Percentiles rank a stretch among this genome's conserved stretches.
phyloP scores from a whole-genome alignment of 495 filamentous ascomycete genomes.

The Neurospora tetraspora region DNA sequence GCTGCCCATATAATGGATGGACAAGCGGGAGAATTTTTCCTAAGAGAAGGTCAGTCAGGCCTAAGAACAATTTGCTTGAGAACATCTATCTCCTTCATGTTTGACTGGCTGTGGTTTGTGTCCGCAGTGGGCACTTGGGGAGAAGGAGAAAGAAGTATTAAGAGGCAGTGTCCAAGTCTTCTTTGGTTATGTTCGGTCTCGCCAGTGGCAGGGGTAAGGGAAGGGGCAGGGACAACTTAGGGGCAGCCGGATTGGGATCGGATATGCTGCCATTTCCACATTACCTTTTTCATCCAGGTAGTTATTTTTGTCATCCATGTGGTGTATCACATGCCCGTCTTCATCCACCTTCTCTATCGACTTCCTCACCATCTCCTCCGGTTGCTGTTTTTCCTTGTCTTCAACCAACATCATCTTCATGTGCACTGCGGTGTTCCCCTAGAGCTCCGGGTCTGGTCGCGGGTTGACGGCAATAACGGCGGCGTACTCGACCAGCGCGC shows the following conservation, averaged over 20 bases:
- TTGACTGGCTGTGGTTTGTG: neutral
- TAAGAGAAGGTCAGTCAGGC: neutral
- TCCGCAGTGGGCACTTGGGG: neutral
- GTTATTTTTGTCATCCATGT: neutral
- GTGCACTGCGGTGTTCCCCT: neutral
- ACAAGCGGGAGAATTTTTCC: neutral
- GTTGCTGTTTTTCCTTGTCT: neutral
- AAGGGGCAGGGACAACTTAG: neutral
- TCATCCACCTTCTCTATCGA: neutral
- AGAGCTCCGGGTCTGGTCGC: neutral
- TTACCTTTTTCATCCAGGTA: neutral
- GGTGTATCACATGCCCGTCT: neutral
- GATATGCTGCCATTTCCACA: neutral
- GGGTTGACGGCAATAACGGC: neutral
- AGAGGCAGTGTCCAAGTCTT: neutral
- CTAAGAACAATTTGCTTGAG: neutral
- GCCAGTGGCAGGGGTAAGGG: neutral
- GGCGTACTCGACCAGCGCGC: neutral
- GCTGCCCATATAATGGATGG: neutral
- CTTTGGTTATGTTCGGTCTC: neutral
- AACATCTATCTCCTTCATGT: neutral
- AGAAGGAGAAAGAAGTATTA: neutral
- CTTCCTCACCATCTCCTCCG: neutral
- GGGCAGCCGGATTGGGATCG: neutral
- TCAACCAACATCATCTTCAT: neutral